Evolutionary conservation across 441 rosid species (phyloP).

Genomic region (Populus hybrid): DNA sequence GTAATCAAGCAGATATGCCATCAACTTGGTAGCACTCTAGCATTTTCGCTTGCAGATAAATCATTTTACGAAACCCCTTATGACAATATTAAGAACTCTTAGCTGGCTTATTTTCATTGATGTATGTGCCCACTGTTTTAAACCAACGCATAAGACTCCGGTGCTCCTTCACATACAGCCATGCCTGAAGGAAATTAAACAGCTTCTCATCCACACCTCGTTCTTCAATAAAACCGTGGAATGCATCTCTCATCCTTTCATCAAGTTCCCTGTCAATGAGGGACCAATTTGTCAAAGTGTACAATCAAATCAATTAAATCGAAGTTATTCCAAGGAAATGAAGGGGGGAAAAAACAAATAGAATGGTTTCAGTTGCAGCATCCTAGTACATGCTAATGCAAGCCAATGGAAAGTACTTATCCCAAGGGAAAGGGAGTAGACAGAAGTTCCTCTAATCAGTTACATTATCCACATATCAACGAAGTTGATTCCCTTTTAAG

Average conservation of each 20-base stretch:
- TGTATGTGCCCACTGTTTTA: constrained; percentile 58
- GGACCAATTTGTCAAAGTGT: not conserved
- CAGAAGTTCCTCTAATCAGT: no score
- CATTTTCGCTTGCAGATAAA: not conserved
- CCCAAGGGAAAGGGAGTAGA: no score
- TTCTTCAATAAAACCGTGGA: constrained; percentile 68
- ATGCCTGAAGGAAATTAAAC: constrained; percentile 85
- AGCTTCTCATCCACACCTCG: constrained; percentile 74
- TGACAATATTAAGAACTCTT: constrained; percentile 11
- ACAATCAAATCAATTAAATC: not conserved
- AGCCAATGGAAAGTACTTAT: no score
- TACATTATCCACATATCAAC: no score
- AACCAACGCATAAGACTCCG: constrained; percentile 68
- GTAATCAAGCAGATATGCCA: not conserved
- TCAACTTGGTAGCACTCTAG: not conserved
- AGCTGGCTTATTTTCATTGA: constrained; percentile 34
- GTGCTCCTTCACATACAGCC: constrained; percentile 88
- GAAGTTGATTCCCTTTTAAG: no score
- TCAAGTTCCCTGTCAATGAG: constrained; percentile 54
- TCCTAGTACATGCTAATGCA: not conserved
- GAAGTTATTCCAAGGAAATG: not conserved
- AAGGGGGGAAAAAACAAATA: not conserved
- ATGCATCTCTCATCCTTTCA: constrained; percentile 66
- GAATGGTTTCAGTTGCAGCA: not conserved
- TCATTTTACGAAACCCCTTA: not conserved